These are phyloP conservation scores for Ceratocystis colombiana DNA, from an alignment of 2,329 filamentous ascomycete genomes.

Conservation along the genomic window DNA sequence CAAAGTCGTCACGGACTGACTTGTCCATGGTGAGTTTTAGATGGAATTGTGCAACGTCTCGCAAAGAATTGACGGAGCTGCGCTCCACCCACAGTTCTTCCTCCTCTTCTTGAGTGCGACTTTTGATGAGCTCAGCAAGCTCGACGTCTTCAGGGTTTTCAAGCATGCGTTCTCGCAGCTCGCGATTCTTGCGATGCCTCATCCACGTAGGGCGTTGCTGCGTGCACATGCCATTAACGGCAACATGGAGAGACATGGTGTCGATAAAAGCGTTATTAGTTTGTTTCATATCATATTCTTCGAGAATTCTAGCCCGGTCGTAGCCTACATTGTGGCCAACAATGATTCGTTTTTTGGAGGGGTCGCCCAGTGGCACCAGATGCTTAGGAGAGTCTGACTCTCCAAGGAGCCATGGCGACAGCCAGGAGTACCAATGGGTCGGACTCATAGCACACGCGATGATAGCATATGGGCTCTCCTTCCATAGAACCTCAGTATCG, in stretches of 20 bases:
- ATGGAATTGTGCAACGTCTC: slow-evolving; percentile 94
- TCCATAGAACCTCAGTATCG: slow-evolving; percentile 95
- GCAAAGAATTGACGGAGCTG: slow-evolving; percentile 88
- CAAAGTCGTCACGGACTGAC: slow-evolving; percentile 73
- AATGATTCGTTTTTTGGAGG: slow-evolving; percentile 60
- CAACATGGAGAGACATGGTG: slow-evolving; percentile 96
- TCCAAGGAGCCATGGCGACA: slow-evolving; percentile 87
- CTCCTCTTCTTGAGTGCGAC: slow-evolving; percentile 65
- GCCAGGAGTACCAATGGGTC: slow-evolving; percentile 91
- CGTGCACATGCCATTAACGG: slow-evolving; percentile 98
- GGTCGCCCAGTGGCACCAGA: slow-evolving; percentile 76
- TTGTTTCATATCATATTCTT: slow-evolving; percentile 80
- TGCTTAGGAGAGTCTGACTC: slow-evolving; percentile 70
- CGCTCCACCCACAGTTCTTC: slow-evolving; percentile 92
- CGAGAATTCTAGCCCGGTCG: slow-evolving; percentile 74
- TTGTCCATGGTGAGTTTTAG: slow-evolving; percentile 89
- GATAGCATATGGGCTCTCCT: slow-evolving; percentile 80
- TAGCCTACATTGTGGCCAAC: slow-evolving; percentile 95
- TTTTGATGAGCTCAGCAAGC: slow-evolving; percentile 59
- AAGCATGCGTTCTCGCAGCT: slow-evolving; percentile 69
- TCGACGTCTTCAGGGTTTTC: slow-evolving; percentile 61
- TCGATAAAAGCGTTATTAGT: slow-evolving; percentile 81
- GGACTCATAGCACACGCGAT: slow-evolving; percentile 93
- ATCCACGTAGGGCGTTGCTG: slow-evolving; percentile 94
- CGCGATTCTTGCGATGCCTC: slow-evolving; percentile 84